A percentile compares a stretch with the other conserved stretches of the same genome.
Evolutionary conservation across 2,329 filamentous ascomycete genomes (phyloP).

Genomic region (Verticillium klebahnii): DNA sequence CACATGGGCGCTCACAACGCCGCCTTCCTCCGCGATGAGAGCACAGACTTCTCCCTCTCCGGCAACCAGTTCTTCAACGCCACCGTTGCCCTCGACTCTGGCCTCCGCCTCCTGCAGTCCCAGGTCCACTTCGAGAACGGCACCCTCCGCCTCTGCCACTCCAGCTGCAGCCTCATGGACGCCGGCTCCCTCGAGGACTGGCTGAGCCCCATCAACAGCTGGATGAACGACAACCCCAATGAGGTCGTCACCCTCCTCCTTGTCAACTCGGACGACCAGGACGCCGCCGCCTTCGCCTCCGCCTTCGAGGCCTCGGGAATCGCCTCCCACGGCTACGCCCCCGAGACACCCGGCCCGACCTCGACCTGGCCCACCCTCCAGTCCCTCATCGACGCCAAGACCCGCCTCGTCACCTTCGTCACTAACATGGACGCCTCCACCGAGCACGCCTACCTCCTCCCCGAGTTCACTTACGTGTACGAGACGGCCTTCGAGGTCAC

Average conservation of each 20-base stretch:
- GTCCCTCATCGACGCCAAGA: slow-evolving; percentile 59
- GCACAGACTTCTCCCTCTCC: slow-evolving; percentile 55
- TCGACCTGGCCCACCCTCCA: slow-evolving; percentile 67
- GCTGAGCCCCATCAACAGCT: slow-evolving; percentile 59
- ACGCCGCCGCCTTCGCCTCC: slow-evolving; percentile 47
- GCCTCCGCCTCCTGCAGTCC: slow-evolving; percentile 65
- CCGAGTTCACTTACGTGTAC: slow-evolving; percentile 64
- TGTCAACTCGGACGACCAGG: slow-evolving; percentile 62
- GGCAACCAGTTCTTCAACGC: slow-evolving; percentile 74
- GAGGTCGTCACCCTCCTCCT: slow-evolving; percentile 73
- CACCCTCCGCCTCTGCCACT: slow-evolving; percentile 66
- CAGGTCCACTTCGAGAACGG: slow-evolving; percentile 63
- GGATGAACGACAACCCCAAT: slow-evolving; percentile 66
- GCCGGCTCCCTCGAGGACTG: slow-evolving; percentile 61
- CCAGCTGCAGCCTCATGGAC: slow-evolving; percentile 62
- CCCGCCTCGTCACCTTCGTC: slow-evolving; percentile 65
- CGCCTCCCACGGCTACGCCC: slow-evolving; percentile 55
- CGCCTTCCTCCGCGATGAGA: slow-evolving; percentile 63
- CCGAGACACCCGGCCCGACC: slow-evolving; percentile 20
- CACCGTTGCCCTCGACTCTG: slow-evolving; percentile 64
- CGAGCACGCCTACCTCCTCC: slow-evolving; percentile 52
- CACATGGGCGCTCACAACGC: slow-evolving; percentile 74
- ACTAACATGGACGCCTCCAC: slow-evolving; percentile 43
- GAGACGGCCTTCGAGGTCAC: slow-evolving; percentile 68
- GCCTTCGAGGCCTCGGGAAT: slow-evolving; percentile 57